Base-by-base conservation (phyloP, 345 rosid species). In the Euphorbia lathyris region DNA sequence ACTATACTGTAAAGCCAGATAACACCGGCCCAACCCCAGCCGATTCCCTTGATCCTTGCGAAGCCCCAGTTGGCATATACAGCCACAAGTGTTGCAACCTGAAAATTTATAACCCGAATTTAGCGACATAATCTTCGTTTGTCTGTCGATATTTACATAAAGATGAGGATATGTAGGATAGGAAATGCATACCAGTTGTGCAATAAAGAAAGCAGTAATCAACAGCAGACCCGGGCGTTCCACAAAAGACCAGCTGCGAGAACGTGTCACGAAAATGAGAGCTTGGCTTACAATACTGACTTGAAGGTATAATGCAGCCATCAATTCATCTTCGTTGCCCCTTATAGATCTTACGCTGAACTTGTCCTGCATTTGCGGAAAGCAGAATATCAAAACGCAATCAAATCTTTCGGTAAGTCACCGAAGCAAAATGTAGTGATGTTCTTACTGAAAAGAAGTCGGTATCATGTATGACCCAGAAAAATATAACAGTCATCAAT, bases 1-100 rank as follows among this genome's bases (percentile, higher is more conserved):
- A 76, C 67, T 7, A 76, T 2, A 38, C 75, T 76, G 72, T 66
- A 76, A 60, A 71, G 23, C 79, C 79, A 76, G 64, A 76, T 72
- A 61, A 76, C 72, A 12, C 76, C 79, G 8, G 79, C 79, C 79
- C 79, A 76, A 30, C 79, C 79, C 79, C 79, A 76, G 23, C 76
- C 79, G 19, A 76, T 53, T 30, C 79, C 79, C 13, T 72, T 48
- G 47, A 76, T 72, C 65, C 47, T 66, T 60, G 79, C 79, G 19
- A 76, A 76, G 7, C 65, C 69, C 79, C 79, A 76, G 75, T 76
- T 12, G 13, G 76, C 79, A 52, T 76, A 76, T 4, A 76, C 79
- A 9, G 79, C 76, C 7, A 76, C 71, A 64, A 71, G 14, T 30
- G 79, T 76, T 27, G 79, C 79, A n/a, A 76, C 67, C 79, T 76